Conservation (phyloP, 768 basidiomycete species). For the Hydnum rufescens region DNA sequence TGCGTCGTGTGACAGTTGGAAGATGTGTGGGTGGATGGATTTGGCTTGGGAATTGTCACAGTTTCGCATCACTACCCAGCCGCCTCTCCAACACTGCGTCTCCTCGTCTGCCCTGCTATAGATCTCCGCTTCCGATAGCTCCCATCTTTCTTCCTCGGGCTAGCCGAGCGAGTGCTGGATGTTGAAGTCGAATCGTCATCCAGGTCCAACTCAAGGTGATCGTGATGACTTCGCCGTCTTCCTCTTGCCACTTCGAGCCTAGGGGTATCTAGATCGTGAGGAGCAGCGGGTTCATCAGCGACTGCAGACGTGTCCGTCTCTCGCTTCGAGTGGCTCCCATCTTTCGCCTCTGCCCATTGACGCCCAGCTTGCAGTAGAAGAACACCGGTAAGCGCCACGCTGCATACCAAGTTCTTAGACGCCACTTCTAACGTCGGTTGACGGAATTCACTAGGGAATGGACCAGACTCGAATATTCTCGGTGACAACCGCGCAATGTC, state of each 20-base stretch:
- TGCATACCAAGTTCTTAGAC: slow-evolving; percentile 67
- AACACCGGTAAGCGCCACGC: slow-evolving; percentile 75
- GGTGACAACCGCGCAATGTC: slow-evolving; percentile 1
- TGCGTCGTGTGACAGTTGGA: too few species aligned
- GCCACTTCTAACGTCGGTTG: slow-evolving; percentile 19
- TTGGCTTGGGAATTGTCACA: too few species aligned
- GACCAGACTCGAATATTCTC: background rate
- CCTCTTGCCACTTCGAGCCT: background rate
- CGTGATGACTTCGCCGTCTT: background rate
- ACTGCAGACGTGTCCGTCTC: background rate
- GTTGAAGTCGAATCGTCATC: background rate
- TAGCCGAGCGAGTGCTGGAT: background rate
- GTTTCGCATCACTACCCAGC: too few species aligned
- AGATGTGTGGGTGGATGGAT: too few species aligned
- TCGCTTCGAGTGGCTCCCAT: slow-evolving; percentile 13
- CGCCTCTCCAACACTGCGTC: too few species aligned
- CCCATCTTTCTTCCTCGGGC: background rate
- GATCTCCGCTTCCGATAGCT: background rate
- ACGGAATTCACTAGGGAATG: background rate
- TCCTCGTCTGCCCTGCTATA: background rate
- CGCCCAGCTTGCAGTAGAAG: slow-evolving; percentile 65
- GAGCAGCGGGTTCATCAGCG: background rate
- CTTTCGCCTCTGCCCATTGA: slow-evolving; percentile 65
- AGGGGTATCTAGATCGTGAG: background rate
- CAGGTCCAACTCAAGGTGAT: background rate